Conservation (phyloP, 768 basidiomycete species). For the Cyclocybe cylindracea region DNA sequence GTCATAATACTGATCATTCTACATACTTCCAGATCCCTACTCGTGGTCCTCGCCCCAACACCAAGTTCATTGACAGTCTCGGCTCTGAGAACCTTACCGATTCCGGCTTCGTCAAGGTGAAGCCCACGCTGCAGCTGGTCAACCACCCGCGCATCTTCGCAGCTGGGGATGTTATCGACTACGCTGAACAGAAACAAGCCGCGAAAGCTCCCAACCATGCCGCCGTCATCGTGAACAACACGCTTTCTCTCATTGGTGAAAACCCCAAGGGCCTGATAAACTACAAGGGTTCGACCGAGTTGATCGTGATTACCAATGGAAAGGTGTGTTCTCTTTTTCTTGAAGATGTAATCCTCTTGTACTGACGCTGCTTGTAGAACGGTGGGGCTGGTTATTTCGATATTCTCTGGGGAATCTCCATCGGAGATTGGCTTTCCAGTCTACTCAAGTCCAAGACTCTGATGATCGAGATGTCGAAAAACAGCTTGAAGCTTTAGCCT, state of each 20-base stretch:
- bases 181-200: constrained; percentile 61
- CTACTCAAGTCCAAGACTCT: constrained; percentile 38
- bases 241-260: constrained; percentile 41
- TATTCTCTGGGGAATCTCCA: constrained; percentile 45
- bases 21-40: constrained; percentile 29
- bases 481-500: no score
- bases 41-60: constrained; percentile 50
- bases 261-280: constrained; percentile 30
- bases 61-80: constrained; percentile 50
- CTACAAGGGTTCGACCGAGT: constrained; percentile 51
- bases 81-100: constrained; percentile 37
- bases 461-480: constrained; percentile 19
- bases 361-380: constrained; percentile 25
- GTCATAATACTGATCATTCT: no score
- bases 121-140: constrained; percentile 56
- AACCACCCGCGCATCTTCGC: constrained; percentile 60
- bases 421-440: constrained; percentile 45
- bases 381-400: constrained; percentile 43
- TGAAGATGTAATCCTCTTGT: not conserved
- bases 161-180: constrained; percentile 64
- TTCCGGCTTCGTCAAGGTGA: constrained; percentile 48
- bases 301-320: constrained; percentile 57
- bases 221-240: constrained; percentile 49
- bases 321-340: constrained; percentile 37
- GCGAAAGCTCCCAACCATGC: constrained; percentile 49